Conservation (phyloP, 2,329 filamentous ascomycete species). For the Trichoderma arundinaceum region DNA sequence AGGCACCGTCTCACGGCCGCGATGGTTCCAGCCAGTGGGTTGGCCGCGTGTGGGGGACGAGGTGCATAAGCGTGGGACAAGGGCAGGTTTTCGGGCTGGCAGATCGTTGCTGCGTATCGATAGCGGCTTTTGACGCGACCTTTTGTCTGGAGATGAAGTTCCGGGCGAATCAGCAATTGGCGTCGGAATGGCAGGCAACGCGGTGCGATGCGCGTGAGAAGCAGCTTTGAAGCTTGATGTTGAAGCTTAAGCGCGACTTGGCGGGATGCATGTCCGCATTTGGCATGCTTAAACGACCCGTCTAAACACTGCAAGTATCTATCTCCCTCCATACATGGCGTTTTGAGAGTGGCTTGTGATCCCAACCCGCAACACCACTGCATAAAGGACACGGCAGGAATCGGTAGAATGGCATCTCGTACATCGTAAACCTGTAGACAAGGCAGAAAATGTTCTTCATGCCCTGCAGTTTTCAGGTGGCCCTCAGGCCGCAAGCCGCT, state of each 20-base stretch:
- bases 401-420: too few species aligned
- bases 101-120: not conserved
- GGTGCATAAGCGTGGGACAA: constrained; percentile 26
- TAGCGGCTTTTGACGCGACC: constrained; percentile 12
- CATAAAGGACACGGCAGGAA: too few species aligned
- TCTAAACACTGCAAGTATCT: too few species aligned
- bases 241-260: constrained; percentile 23
- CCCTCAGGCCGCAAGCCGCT: constrained; percentile 1
- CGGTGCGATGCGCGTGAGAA: constrained; percentile 7
- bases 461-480: not conserved
- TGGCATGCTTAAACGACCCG: too few species aligned
- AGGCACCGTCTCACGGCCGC: constrained; percentile 32
- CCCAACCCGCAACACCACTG: too few species aligned
- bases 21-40: constrained; percentile 36
- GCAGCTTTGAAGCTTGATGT: not conserved
- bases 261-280: not conserved
- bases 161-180: constrained; percentile 10
- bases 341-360: too few species aligned
- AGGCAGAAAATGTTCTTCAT: too few species aligned
- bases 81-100: not conserved
- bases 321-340: too few species aligned
- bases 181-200: not conserved
- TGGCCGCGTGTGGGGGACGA: constrained; percentile 11
- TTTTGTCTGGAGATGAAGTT: not conserved
- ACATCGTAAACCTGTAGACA: too few species aligned